Percentiles rank a stretch among this genome's conserved stretches.
Evolutionary conservation across 441 rosid genomes (phyloP).

Genomic region (Populus hybrid): DNA sequence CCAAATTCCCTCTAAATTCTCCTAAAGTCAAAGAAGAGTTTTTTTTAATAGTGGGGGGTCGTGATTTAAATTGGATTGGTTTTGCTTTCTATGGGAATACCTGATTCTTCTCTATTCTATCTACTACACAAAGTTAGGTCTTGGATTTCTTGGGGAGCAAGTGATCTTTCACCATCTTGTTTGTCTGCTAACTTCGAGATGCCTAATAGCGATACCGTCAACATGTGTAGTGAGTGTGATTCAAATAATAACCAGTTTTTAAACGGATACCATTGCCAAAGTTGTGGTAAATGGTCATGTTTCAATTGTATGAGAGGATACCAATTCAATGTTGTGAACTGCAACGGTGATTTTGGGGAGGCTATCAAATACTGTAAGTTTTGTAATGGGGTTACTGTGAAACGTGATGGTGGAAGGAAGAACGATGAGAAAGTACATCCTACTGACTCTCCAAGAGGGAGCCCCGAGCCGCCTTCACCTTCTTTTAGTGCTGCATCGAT

Average conservation of each 20-base stretch:
- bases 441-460: slow-evolving; percentile 46
- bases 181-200: slow-evolving; percentile 39
- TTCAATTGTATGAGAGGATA: slow-evolving; percentile 36
- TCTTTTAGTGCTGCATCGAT: slow-evolving; percentile 32
- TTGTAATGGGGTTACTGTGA: slow-evolving; percentile 42
- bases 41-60: not conserved
- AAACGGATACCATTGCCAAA: slow-evolving; percentile 48
- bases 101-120: slow-evolving; percentile 68
- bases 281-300: slow-evolving; percentile 61
- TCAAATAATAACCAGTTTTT: slow-evolving; percentile 25
- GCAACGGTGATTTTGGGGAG: slow-evolving; percentile 18
- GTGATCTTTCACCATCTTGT: slow-evolving; percentile 42
- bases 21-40: slow-evolving; percentile 8
- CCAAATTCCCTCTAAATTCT: not conserved
- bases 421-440: slow-evolving; percentile 77
- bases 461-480: slow-evolving; percentile 62
- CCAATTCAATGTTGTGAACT: slow-evolving; percentile 24
- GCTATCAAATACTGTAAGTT: slow-evolving; percentile 48
- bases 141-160: slow-evolving; percentile 66
- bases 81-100: slow-evolving; percentile 68
- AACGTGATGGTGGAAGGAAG: slow-evolving; percentile 40
- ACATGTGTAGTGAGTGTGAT: slow-evolving; percentile 53
- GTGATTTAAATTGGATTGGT: slow-evolving; percentile 22
- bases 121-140: slow-evolving; percentile 65
- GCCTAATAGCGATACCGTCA: slow-evolving; percentile 32